Percentiles rank a stretch among this genome's conserved stretches.
These are phyloP conservation scores for Hygrophoropsis aurantiaca DNA, from an alignment of 768 basidiomycete genomes.

Conservation along the genomic window DNA sequence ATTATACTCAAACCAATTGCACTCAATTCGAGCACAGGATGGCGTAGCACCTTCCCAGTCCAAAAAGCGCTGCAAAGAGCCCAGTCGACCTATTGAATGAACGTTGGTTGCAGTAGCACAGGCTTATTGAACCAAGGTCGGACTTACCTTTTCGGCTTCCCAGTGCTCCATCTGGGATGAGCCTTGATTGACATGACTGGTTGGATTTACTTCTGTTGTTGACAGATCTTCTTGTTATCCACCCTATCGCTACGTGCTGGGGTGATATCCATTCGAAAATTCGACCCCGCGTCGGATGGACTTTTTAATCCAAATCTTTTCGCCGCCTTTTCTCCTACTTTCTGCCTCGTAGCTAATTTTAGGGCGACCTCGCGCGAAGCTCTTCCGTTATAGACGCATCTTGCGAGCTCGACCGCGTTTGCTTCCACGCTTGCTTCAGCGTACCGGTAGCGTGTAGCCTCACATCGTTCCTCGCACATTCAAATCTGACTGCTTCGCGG, in stretches of 20 bases:
- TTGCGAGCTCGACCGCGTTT: too few species aligned
- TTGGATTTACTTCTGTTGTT: background rate
- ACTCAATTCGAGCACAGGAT: background rate
- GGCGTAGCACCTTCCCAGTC: background rate
- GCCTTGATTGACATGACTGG: too few species aligned
- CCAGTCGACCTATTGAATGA: too few species aligned
- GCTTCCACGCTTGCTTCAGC: too few species aligned
- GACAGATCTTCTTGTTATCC: slow-evolving; percentile 9
- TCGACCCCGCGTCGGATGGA: background rate
- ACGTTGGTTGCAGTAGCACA: too few species aligned
- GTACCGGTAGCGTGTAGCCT: too few species aligned
- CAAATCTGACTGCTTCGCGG: too few species aligned
- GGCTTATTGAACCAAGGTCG: too few species aligned
- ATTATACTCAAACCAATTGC: slow-evolving; percentile 3
- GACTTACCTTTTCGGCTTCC: too few species aligned
- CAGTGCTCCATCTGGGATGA: too few species aligned
- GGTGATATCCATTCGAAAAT: background rate
- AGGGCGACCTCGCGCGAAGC: background rate
- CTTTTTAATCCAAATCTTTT: background rate
- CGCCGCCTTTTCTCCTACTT: slow-evolving; percentile 7
- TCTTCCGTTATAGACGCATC: background rate
- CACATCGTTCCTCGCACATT: too few species aligned
- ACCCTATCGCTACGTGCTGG: background rate
- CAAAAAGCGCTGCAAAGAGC: too few species aligned
- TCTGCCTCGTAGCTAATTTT: slow-evolving; percentile 9